Base-by-base conservation (phyloP, 2,329 filamentous ascomycete genomes). In the Gnomoniopsis sp. region DNA sequence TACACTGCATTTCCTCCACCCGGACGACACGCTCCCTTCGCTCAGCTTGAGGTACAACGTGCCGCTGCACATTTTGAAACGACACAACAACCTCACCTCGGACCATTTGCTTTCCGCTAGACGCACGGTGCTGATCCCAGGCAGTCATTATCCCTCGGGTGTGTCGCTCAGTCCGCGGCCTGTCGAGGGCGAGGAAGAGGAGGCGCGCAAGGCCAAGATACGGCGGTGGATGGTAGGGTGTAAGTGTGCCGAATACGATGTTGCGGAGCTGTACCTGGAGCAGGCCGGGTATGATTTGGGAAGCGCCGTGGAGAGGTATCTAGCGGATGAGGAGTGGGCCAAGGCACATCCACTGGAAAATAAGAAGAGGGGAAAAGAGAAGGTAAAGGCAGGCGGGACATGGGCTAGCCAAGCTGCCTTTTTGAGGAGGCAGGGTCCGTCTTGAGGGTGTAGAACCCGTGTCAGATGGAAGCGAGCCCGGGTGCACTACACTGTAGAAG, bases 141-240 rank as follows among this genome's bases (percentile, higher is more conserved):
- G 85, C 3, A 80, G 85, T 58, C 86, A 83, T 68, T 91, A 89
- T 74, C 60, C 56, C 1, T 51, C 53, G 3, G 34, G 49, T 3
- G 53, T 58, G 1, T 66, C 64, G 22, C 74, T 92, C 23, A 90
- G 86, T 49, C 88, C 89, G 1, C 77, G 81, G 30, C 89, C 90
- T 0, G 66, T 90, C n/a, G 88, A 89, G 55, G 85, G 87, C 50
- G 89, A 91, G 68, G 88, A 89, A 49, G 89, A 91, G 67, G 87
- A 90, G 72, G 76, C 82, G 52, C 81, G 86, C 62, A 93, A 90
- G 73, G 79, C 76, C 19, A 87, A 87, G 68, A 80, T 93, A 36
- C 79, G 90, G 46, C 83, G 88, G 62, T 93, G 88, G 78, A 93
- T 93, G 90, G 85, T 91, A 2, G 79, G 81, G 1, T 90, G 87